Percentiles rank a stretch among this genome's conserved stretches.
phyloP scores from a whole-genome alignment of 225 moss, liverwort and hornwort species.

The Polytrichum commune region DNA sequence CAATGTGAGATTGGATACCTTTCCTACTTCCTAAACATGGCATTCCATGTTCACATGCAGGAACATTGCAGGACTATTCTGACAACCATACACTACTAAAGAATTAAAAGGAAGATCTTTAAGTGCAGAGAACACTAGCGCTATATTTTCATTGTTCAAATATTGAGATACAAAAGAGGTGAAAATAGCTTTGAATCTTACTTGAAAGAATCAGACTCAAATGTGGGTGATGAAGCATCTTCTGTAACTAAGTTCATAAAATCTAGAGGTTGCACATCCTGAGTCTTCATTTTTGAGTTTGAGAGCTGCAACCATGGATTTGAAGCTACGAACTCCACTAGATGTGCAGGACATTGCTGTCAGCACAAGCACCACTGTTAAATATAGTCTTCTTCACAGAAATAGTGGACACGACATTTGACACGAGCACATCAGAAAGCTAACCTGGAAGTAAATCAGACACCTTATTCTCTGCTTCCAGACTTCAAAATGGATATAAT shows the following conservation, averaged over 20 bases:
- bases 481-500: background rate
- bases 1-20: background rate
- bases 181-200: constrained; percentile 19
- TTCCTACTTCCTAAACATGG: too few species aligned
- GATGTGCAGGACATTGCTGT: constrained; percentile 78
- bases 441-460: too few species aligned
- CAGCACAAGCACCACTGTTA: background rate
- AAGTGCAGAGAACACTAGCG: too few species aligned
- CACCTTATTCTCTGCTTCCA: background rate
- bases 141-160: background rate
- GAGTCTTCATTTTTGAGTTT: constrained; percentile 19
- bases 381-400: background rate
- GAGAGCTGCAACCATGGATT: constrained; percentile 77
- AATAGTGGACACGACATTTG: too few species aligned
- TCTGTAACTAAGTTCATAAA: constrained; percentile 64
- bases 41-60: too few species aligned
- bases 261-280: constrained; percentile 56
- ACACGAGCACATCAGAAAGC: too few species aligned
- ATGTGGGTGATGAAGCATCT: constrained; percentile 57
- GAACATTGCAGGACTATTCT: too few species aligned
- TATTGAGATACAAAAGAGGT: background rate
- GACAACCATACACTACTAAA: too few species aligned
- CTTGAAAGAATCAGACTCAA: constrained; percentile 68
- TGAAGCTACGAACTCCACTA: constrained; percentile 81
- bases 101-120: too few species aligned